Conservation (phyloP, 345 rosid species). For the Microthlaspi erraticum region DNA sequence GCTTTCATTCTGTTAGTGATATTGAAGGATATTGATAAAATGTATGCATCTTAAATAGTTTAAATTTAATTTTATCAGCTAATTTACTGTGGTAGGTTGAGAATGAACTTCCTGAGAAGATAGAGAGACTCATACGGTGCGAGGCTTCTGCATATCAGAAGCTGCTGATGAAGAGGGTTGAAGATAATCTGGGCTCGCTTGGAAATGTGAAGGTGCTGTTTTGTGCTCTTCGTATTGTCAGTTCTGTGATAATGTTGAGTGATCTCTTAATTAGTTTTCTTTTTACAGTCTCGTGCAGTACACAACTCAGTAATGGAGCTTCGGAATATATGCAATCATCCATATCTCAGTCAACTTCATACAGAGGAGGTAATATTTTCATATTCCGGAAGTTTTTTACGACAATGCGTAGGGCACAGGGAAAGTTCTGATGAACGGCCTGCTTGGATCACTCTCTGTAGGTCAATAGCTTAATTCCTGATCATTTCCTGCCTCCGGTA, state of each 20-base stretch:
- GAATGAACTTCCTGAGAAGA: constrained; percentile 89
- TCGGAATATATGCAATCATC: constrained; percentile 95
- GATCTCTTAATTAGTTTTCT: constrained; percentile 18
- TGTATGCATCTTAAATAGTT: background rate
- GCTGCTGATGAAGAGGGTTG: constrained; percentile 92
- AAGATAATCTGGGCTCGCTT: constrained; percentile 86
- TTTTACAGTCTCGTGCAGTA: constrained; percentile 73
- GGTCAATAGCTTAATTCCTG: constrained; percentile 77
- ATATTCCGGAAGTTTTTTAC: background rate
- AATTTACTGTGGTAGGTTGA: constrained; percentile 64
- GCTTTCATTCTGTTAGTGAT: constrained; percentile 8
- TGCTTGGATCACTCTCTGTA: constrained; percentile 43
- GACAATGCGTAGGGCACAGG: constrained; percentile 6
- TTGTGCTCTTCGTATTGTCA: constrained; percentile 18
- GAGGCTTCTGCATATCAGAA: constrained; percentile 97
- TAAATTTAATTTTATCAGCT: background rate
- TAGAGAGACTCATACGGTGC: constrained; percentile 87
- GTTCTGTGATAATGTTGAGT: constrained; percentile 3
- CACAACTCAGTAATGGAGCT: constrained; percentile 98
- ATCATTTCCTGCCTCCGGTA: constrained; percentile 81
- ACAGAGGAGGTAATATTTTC: constrained; percentile 67
- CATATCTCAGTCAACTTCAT: constrained; percentile 95
- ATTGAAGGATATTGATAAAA: constrained; percentile 4
- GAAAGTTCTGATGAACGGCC: constrained; percentile 19
- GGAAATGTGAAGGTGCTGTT: constrained; percentile 74